A percentile compares a stretch with the other conserved stretches of the same genome.
phyloP scores from a whole-genome alignment of 345 rosid genomes.

The Anacardium occidentale region DNA sequence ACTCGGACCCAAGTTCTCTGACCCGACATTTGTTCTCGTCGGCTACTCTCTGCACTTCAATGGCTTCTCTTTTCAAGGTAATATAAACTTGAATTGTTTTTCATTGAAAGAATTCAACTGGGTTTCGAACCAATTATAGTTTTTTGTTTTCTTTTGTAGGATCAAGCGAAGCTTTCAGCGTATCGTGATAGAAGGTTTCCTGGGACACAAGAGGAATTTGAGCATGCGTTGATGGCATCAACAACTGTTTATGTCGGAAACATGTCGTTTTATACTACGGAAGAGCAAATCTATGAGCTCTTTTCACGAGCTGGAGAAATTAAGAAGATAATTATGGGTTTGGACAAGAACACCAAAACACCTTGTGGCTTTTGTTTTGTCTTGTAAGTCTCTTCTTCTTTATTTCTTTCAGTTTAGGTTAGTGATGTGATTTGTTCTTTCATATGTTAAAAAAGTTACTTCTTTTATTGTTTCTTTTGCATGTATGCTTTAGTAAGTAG shows the following conservation, averaged over 20 bases:
- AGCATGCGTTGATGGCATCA: conserved; percentile 65
- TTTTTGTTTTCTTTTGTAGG: conserved; percentile 39
- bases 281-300: conserved; percentile 96
- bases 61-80: conserved; percentile 89
- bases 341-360: conserved; percentile 91
- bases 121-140: no score
- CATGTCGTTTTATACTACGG: conserved; percentile 94
- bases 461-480: not conserved
- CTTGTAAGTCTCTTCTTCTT: conserved; percentile 41
- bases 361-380: conserved; percentile 98
- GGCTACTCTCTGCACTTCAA: conserved; percentile 16
- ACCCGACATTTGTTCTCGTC: not conserved
- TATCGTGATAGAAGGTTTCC: conserved; percentile 79
- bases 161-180: conserved; percentile 74
- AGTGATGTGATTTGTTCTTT: not conserved
- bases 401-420: not conserved
- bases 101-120: not conserved
- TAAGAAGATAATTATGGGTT: conserved; percentile 96
- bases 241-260: conserved; percentile 83
- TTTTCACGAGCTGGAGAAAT: conserved; percentile 92
- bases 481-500: not conserved
- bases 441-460: not conserved
- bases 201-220: conserved; percentile 89
- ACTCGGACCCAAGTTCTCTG: conserved; percentile 5
- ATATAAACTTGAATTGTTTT: not conserved